phyloP scores from a whole-genome alignment of 176 grass and related monocot species.

The Hsuehochloa calcarea region DNA sequence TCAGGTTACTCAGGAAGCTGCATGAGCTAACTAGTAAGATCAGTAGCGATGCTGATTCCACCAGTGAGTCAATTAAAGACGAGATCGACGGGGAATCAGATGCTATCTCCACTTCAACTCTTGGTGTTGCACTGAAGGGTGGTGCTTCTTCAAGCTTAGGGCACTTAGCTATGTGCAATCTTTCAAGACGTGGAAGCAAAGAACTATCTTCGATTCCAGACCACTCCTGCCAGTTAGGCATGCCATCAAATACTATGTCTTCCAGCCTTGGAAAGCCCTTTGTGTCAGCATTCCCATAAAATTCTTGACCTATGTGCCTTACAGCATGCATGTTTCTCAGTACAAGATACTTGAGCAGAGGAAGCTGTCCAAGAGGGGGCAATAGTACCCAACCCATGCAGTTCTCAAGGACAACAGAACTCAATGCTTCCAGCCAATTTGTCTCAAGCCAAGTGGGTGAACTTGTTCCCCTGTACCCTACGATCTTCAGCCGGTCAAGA shows the following conservation, averaged over 20 bases:
- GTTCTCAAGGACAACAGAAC: slow-evolving; percentile 19
- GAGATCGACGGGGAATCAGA: slow-evolving; percentile 11
- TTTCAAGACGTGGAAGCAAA: slow-evolving; percentile 42
- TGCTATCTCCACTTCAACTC: slow-evolving; percentile 49
- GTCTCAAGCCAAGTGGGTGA: slow-evolving; percentile 55
- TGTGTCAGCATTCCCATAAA: slow-evolving; percentile 40
- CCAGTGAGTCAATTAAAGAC: slow-evolving; percentile 41
- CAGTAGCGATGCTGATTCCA: not conserved
- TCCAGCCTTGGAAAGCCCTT: slow-evolving; percentile 47
- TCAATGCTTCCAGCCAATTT: slow-evolving; percentile 35
- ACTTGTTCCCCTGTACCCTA: slow-evolving; percentile 33
- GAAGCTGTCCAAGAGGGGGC: slow-evolving; percentile 58
- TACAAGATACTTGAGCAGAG: slow-evolving; percentile 38
- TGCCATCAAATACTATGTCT: slow-evolving; percentile 44
- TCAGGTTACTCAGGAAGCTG: slow-evolving; percentile 30
- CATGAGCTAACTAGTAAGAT: slow-evolving; percentile 34
- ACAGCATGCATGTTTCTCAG: slow-evolving; percentile 42
- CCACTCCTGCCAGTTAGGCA: slow-evolving; percentile 39
- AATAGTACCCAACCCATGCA: slow-evolving; percentile 32
- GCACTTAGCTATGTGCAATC: slow-evolving; percentile 43
- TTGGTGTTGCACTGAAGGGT: slow-evolving; percentile 34
- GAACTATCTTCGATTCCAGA: slow-evolving; percentile 18
- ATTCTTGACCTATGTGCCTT: slow-evolving; percentile 20
- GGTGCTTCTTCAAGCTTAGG: slow-evolving; percentile 38
- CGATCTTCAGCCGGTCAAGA: slow-evolving; percentile 45